These are phyloP conservation scores for Ajuga reptans DNA, from an alignment of 305 asterid species.

Conservation along the genomic window DNA sequence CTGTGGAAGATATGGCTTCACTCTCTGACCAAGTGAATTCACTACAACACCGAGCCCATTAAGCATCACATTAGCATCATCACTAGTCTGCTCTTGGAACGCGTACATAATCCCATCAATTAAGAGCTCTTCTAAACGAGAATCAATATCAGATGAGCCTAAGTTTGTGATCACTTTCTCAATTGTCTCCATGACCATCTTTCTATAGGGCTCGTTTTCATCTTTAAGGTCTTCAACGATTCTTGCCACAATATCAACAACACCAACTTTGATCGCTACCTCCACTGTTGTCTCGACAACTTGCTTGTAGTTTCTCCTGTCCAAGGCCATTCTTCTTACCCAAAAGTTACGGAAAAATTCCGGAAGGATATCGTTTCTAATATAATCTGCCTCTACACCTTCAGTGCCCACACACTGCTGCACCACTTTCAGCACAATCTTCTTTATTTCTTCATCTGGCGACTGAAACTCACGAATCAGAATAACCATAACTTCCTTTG, in stretches of 20 bases:
- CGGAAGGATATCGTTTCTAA: conserved; percentile 78
- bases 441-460: conserved; percentile 97
- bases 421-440: conserved; percentile 91
- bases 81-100: conserved; percentile 95
- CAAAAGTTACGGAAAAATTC: conserved; percentile 90
- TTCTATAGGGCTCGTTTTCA: conserved; percentile 88
- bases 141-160: conserved; percentile 85
- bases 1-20: conserved; percentile 84
- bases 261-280: conserved; percentile 94
- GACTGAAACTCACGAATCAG: conserved; percentile 93
- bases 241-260: conserved; percentile 87
- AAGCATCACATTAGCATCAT: conserved; percentile 92
- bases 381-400: conserved; percentile 87
- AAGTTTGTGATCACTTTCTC: conserved; percentile 87
- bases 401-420: conserved; percentile 96
- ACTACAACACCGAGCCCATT: conserved; percentile 96
- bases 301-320: conserved; percentile 83
- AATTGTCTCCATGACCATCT: conserved; percentile 98
- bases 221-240: conserved; percentile 91
- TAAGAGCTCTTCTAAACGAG: conserved; percentile 81
- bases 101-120: conserved; percentile 94
- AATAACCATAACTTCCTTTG: conserved; percentile 90
- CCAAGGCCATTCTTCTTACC: conserved; percentile 96
- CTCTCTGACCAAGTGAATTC: conserved; percentile 84
- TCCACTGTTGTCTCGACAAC: conserved; percentile 92